Base-by-base conservation (phyloP, 768 basidiomycete genomes). In the Rhodosporidiobolus odoratus region DNA sequence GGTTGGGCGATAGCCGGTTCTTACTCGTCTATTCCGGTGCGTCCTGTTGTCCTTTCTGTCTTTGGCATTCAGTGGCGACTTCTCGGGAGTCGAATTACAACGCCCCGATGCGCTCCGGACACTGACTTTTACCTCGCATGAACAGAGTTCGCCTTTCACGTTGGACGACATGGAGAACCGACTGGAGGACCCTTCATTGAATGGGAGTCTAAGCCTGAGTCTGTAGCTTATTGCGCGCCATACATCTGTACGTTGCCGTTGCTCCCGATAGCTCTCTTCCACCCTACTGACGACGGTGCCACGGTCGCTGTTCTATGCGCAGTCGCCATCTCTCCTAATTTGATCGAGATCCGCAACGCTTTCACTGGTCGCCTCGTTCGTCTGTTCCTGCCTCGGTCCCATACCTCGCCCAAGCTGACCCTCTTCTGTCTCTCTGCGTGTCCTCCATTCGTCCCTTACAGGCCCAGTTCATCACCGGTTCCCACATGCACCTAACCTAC, bases 171-270 rank as follows among this genome's bases (percentile, higher is more conserved):
- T 68, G 94, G 94, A 37, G 75, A 77, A 38, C 74, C 74, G 3
- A 58, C 74, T 32, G 48, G 54, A 30, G 68, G 64, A 0, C 69
- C 69, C 10, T 66, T 87, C 8, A 89, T 96, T 65, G 94, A 98
- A 79, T 98, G 92, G 92, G 94, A 98, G 79, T 91, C 92, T 25
- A 88, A 86, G 0, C 91, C 91, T 0, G 91, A 93, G 73, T 87
- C 87, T 40, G 91, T 91, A 32, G 91, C 92, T 3, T 87, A 91
- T 81, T 92, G 94, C 78, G 85, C 88, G 54, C 93, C 92, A 1
- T 92, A 92, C 76, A 83, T 97, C 60, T 69, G 72, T 73, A 10
- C 25, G 67, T 62, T 16, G 4, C 16, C 12, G n/a, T n/a, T n/a
- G n/a, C n/a, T n/a, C n/a, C n/a, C n/a, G n/a, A n/a, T n/a, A n/a